Conservation (phyloP, 1,284 basidiomycete genomes). For the Ustilago tritici region DNA sequence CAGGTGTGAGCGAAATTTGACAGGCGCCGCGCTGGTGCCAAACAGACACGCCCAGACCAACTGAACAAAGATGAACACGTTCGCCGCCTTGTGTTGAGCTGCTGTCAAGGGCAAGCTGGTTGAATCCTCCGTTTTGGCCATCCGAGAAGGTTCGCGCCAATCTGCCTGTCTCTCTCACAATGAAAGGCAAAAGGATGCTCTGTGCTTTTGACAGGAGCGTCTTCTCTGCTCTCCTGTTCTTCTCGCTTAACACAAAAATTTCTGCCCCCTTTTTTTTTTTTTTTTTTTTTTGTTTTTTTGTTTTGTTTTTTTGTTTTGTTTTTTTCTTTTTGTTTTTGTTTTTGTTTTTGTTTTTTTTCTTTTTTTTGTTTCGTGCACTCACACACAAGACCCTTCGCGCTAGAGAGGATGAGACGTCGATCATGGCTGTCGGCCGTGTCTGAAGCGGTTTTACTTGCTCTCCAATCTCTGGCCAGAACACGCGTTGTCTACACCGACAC, state of each 20-base stretch:
- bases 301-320: too few species aligned
- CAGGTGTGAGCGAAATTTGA: slow-evolving; percentile 24
- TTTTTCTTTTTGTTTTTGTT: not conserved
- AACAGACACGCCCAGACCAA: slow-evolving; percentile 16
- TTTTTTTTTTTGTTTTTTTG: too few species aligned
- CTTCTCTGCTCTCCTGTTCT: slow-evolving; percentile 13
- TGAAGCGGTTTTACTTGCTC: slow-evolving; percentile 19
- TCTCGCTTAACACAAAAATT: not conserved
- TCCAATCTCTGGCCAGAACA: not conserved
- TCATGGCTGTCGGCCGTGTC: slow-evolving; percentile 31
- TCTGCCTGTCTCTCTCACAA: not conserved
- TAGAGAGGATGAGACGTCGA: slow-evolving; percentile 20
- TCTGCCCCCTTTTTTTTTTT: not conserved
- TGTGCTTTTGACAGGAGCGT: not conserved
- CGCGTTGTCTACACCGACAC: too few species aligned
- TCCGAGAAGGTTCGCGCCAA: not conserved
- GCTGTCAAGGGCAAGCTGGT: not conserved
- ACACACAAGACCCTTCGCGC: not conserved
- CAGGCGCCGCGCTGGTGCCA: slow-evolving; percentile 6
- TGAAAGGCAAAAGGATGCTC: not conserved
- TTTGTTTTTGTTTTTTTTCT: too few species aligned
- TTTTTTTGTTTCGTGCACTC: too few species aligned
- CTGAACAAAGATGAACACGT: slow-evolving; percentile 14
- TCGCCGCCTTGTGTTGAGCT: slow-evolving; percentile 10
- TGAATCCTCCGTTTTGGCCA: slow-evolving; percentile 5